phyloP scores from a whole-genome alignment of 2,329 filamentous ascomycete genomes.

The Aspergillus sp. region DNA sequence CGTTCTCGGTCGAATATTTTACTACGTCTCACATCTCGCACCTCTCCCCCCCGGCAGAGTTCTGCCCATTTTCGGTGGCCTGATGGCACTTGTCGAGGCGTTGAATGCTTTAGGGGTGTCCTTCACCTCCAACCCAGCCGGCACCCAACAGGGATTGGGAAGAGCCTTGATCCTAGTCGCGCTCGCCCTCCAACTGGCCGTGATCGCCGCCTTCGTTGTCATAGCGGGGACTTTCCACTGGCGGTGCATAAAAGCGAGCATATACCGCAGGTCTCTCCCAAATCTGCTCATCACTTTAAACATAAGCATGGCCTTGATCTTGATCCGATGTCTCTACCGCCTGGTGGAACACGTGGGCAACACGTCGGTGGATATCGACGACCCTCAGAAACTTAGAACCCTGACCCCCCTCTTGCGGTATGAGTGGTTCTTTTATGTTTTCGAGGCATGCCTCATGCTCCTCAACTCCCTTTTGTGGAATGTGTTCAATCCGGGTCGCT shows the following conservation, averaged over 20 bases:
- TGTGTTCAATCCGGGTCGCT: constrained; percentile 51
- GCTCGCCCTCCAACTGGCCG: constrained; percentile 29
- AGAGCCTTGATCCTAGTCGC: constrained; percentile 51
- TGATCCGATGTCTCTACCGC: constrained; percentile 54
- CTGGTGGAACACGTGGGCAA: constrained; percentile 57
- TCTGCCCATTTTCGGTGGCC: constrained; percentile 46
- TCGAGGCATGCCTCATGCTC: constrained; percentile 56
- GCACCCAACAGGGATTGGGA: constrained; percentile 43
- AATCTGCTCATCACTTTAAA: constrained; percentile 51
- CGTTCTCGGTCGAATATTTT: constrained; percentile 47
- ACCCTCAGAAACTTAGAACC: constrained; percentile 20
- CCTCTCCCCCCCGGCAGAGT: constrained; percentile 28
- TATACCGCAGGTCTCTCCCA: constrained; percentile 28
- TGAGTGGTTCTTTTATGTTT: constrained; percentile 61
- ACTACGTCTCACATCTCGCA: background rate
- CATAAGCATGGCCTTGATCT: constrained; percentile 48
- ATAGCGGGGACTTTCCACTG: constrained; percentile 16
- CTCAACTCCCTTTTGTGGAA: constrained; percentile 53
- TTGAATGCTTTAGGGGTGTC: constrained; percentile 23
- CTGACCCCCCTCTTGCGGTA: constrained; percentile 53
- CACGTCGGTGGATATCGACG: constrained; percentile 37
- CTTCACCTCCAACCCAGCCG: constrained; percentile 49
- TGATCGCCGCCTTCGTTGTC: constrained; percentile 18
- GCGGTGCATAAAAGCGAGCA: constrained; percentile 9
- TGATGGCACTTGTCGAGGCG: constrained; percentile 49